These are phyloP conservation scores for Fusarium oxysporum DNA, from an alignment of 2,329 filamentous ascomycete genomes.

Conservation along the genomic window DNA sequence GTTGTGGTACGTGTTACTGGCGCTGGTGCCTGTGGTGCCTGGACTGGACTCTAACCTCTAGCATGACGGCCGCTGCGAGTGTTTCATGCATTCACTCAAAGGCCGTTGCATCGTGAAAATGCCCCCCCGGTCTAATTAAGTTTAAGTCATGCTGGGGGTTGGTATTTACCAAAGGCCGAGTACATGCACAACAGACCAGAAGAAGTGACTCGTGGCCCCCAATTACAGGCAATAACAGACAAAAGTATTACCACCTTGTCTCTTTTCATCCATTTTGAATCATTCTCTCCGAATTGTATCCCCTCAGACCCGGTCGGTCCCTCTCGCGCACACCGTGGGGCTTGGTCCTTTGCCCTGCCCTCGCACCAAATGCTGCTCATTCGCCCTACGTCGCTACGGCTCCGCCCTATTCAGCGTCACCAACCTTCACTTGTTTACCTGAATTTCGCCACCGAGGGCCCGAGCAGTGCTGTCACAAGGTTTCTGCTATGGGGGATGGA, in stretches of 20 bases:
- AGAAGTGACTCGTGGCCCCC: slow-evolving; percentile 30
- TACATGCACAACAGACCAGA: slow-evolving; percentile 3
- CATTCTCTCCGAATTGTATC: not conserved
- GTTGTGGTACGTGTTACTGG: slow-evolving; percentile 31
- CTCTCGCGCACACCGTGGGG: slow-evolving; percentile 38
- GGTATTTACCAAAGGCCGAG: not conserved
- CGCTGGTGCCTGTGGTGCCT: slow-evolving; percentile 25
- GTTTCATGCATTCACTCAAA: slow-evolving; percentile 39
- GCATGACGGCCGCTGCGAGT: slow-evolving; percentile 33
- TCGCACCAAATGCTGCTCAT: slow-evolving; percentile 22
- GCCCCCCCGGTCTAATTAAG: slow-evolving; percentile 6
- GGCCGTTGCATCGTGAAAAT: slow-evolving; percentile 32
- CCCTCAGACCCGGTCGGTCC: slow-evolving; percentile 9
- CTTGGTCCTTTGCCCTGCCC: slow-evolving; percentile 39
- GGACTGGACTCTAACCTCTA: slow-evolving; percentile 12
- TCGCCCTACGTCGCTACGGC: slow-evolving; percentile 24
- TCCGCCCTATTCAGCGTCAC: slow-evolving; percentile 39
- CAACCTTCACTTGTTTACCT: slow-evolving; percentile 33
- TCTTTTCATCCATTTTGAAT: slow-evolving; percentile 32
- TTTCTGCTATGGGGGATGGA: slow-evolving; percentile 7
- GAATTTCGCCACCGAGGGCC: slow-evolving; percentile 32
- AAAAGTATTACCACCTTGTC: slow-evolving; percentile 3
- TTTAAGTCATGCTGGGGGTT: slow-evolving; percentile 13
- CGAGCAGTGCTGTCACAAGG: slow-evolving; percentile 23
- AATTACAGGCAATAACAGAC: slow-evolving; percentile 34